Evolutionary conservation across 768 basidiomycete genomes (phyloP).

Genomic region (Calocybe gangraenosa): DNA sequence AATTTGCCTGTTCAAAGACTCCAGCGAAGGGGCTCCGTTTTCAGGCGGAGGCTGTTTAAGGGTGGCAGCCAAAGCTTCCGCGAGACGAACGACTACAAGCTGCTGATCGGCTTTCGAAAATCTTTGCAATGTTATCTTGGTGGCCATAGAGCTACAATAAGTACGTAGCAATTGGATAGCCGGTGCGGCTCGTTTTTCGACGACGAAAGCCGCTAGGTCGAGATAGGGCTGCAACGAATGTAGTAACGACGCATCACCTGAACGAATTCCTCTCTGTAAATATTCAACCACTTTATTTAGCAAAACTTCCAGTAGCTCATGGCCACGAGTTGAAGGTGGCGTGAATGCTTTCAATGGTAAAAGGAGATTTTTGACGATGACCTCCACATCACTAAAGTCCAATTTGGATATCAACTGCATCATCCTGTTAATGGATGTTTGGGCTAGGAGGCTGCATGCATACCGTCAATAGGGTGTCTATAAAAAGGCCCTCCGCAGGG

Average conservation of each 20-base stretch:
- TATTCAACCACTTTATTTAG: conserved; percentile 14
- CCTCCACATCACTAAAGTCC: conserved; percentile 33
- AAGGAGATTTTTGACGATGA: conserved; percentile 53
- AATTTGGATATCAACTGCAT: conserved; percentile 49
- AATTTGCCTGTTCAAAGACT: conserved; percentile 39
- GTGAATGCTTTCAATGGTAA: conserved; percentile 43
- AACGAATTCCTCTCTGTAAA: conserved; percentile 11
- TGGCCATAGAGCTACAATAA: conserved; percentile 39
- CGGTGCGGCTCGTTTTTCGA: conserved; percentile 37
- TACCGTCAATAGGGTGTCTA: conserved; percentile 48
- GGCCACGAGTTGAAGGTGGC: conserved; percentile 27
- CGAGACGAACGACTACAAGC: conserved; percentile 42
- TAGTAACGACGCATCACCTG: conserved; percentile 27
- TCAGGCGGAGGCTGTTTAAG: conserved; percentile 23
- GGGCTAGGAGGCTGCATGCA: conserved; percentile 12
- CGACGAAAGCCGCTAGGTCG: conserved; percentile 39
- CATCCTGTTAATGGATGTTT: neutral
- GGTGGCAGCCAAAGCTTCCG: conserved; percentile 38
- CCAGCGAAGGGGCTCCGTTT: conserved; percentile 23
- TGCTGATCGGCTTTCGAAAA: conserved; percentile 39
- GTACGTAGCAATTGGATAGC: conserved; percentile 48
- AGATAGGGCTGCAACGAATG: conserved; percentile 38
- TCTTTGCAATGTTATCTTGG: conserved; percentile 44
- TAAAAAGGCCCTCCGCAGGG: conserved; percentile 43
- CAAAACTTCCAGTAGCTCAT: conserved; percentile 30